Percentiles rank a stretch among this genome's conserved stretches.
Conservation (phyloP, 2,329 filamentous ascomycete genomes). For the Sclerotinia glacialis region DNA sequence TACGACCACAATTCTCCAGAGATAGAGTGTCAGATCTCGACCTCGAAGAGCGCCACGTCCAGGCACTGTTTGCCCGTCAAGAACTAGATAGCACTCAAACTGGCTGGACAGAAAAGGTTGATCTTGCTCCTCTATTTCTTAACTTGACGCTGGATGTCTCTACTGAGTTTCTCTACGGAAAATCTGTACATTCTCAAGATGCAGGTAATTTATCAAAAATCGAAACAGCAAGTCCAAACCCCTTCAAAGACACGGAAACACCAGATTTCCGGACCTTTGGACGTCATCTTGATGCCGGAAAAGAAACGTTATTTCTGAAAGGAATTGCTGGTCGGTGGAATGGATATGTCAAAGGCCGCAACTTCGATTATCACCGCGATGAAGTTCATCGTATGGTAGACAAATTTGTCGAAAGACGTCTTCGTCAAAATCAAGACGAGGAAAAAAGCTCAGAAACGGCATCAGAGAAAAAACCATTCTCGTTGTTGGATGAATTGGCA, state of each 20-base stretch:
- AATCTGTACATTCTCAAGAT: constrained; percentile 36
- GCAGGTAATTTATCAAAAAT: constrained; percentile 27
- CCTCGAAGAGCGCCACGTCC: constrained; percentile 45
- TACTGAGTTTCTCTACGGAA: constrained; percentile 64
- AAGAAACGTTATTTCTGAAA: constrained; percentile 9
- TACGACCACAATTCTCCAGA: constrained; percentile 44
- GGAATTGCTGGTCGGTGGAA: constrained; percentile 4
- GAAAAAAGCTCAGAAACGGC: constrained; percentile 36
- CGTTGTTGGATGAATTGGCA: constrained; percentile 45
- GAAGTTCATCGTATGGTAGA: constrained; percentile 10
- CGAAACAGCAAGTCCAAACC: constrained; percentile 20
- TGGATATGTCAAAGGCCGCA: neutral
- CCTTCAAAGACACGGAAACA: neutral
- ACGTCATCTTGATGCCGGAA: constrained; percentile 11
- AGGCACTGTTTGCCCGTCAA: constrained; percentile 27
- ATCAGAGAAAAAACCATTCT: constrained; percentile 40
- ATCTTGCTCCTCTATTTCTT: constrained; percentile 62
- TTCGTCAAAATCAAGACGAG: constrained; percentile 17
- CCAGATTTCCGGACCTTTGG: constrained; percentile 9
- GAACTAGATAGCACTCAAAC: constrained; percentile 25
- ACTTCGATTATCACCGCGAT: constrained; percentile 5
- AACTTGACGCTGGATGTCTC: constrained; percentile 63
- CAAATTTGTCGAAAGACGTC: constrained; percentile 26
- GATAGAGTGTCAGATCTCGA: constrained; percentile 47
- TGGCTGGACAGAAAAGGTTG: constrained; percentile 46